Evolutionary conservation across 1,139 yeast species (phyloP), one percentile per base, ranked within the genome.

Genomic region (Saccharomyces hybrid): DNA sequence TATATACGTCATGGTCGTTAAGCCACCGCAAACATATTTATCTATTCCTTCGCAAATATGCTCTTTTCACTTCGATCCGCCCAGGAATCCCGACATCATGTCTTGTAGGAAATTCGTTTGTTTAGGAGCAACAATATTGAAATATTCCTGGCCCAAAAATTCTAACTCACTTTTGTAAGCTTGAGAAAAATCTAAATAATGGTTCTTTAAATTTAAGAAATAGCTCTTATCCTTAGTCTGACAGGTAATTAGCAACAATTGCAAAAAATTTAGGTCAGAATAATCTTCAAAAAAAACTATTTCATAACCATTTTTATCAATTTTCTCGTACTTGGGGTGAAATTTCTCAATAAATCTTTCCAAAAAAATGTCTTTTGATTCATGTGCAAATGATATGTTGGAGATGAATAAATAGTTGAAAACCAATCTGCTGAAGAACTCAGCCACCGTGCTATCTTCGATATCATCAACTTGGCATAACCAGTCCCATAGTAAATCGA

Each of bases 61-160:
- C 41, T 32, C 41, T 6, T 32, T 32, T 38, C 41, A 38, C 16
- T 38, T 38, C 5, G 44, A 62, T 41, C 75, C 74, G 25, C 79
- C 78, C 47, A 88, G 78, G 54, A 90, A 75, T 32, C 90, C 89
- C 25, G 95, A 84, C 96, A 91, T 88, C 75, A 91, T 77, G 64
- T 86, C 89, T 63, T 89, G 93, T 64, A 91, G 73, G 75, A 88
- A 76, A 66, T 89, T 88, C 16, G 77, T 78, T 56, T 80, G 84
- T 51, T 78, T 80, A 52, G 77, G 81, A 11, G 80, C 75, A 16
- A 79, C 71, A 48, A 84, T 80, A 13, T 86, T 87, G 61, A 83
- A 84, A 65, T 78, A 81, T 5, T 72, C 65, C 59, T 73, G 73
- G 41, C 86, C 88, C 55, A 86, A 67, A 53, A 77, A 79, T 49